These are phyloP conservation scores for Kappamyces sp. DNA, from an alignment of 192 early-diverging fungal genomes.

Conservation along the genomic window DNA sequence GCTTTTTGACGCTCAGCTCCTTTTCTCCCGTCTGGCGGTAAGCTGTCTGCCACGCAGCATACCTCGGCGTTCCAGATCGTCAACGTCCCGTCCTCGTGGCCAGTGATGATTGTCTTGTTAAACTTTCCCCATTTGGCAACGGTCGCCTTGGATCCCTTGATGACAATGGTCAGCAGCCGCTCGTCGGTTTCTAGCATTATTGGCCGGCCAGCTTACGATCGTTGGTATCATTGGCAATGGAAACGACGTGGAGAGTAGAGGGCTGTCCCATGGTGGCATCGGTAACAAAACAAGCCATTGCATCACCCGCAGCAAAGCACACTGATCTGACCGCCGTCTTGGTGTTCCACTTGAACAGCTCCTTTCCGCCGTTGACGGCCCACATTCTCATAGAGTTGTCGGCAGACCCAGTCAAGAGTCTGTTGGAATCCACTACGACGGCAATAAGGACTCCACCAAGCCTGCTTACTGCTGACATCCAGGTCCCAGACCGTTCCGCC, in stretches of 20 bases:
- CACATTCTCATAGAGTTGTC: slow-evolving; percentile 89
- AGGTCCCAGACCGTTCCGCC: slow-evolving; percentile 91
- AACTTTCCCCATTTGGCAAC: slow-evolving; percentile 88
- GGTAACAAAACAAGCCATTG: slow-evolving; percentile 84
- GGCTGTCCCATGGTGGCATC: slow-evolving; percentile 93
- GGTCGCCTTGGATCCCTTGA: slow-evolving; percentile 77
- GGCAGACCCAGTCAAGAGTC: slow-evolving; percentile 82
- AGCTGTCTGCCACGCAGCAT: not conserved
- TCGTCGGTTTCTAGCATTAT: slow-evolving; percentile 66
- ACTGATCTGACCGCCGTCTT: slow-evolving; percentile 88
- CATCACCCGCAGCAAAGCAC: slow-evolving; percentile 84
- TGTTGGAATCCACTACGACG: slow-evolving; percentile 56
- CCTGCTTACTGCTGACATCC: slow-evolving; percentile 76
- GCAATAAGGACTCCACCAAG: no score
- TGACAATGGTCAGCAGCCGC: slow-evolving; percentile 65
- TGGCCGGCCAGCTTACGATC: slow-evolving; percentile 40
- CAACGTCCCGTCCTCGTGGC: slow-evolving; percentile 89
- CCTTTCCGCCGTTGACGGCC: slow-evolving; percentile 85
- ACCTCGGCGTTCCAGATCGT: slow-evolving; percentile 83
- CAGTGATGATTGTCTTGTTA: slow-evolving; percentile 88
- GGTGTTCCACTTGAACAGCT: slow-evolving; percentile 86
- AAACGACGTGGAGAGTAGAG: slow-evolving; percentile 78
- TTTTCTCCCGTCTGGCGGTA: slow-evolving; percentile 58
- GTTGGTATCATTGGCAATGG: slow-evolving; percentile 59
- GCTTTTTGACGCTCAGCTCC: slow-evolving; percentile 56